Conservation (phyloP, 257 asterid genomes). For the Jaltomata sinuosa region DNA sequence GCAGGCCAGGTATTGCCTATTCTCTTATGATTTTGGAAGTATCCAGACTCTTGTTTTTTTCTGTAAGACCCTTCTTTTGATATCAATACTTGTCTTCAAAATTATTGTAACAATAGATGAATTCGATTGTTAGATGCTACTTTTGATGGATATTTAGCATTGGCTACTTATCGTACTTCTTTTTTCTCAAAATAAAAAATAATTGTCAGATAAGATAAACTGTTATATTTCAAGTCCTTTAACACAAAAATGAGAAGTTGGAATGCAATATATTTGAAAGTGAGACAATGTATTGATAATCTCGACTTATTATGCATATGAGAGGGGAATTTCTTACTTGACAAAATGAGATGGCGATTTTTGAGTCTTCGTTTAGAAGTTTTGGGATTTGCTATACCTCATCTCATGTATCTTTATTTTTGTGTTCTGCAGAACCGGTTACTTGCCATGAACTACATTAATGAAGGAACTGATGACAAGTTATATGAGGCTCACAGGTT, state of each 20-base stretch:
- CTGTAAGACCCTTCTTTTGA: background rate
- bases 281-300: background rate
- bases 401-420: background rate
- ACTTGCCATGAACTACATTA: slow-evolving; percentile 99
- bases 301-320: background rate
- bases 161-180: background rate
- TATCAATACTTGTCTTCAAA: background rate
- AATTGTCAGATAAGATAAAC: background rate
- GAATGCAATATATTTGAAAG: background rate
- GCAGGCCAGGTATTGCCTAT: slow-evolving; percentile 86
- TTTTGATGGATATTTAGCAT: background rate
- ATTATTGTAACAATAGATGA: background rate
- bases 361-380: background rate
- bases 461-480: slow-evolving; percentile 80
- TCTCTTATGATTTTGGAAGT: background rate
- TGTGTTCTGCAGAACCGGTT: slow-evolving; percentile 75
- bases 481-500: slow-evolving; percentile 94
- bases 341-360: background rate
- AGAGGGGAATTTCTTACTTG: background rate
- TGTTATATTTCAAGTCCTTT: background rate
- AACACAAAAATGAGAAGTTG: background rate
- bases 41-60: background rate
- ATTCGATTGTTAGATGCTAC: background rate
- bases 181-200: background rate
- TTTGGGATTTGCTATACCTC: background rate